Percentiles rank a stretch among this genome's conserved stretches.
phyloP scores from a whole-genome alignment of 352 stramenopile species.

The Pythium brachiatum region DNA sequence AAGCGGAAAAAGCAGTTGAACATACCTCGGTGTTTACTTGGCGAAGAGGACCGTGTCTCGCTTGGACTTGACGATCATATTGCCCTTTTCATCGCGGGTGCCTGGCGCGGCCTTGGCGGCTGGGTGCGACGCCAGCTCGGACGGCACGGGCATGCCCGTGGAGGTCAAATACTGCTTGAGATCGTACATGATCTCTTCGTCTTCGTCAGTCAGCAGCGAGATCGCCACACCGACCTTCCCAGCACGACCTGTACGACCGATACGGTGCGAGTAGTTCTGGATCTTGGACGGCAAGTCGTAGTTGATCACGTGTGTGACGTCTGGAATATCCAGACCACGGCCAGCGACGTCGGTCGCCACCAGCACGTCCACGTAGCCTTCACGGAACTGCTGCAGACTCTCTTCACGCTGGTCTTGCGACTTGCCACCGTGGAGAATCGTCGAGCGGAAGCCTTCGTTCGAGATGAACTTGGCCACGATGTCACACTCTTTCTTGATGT shows the following conservation, averaged over 20 bases:
- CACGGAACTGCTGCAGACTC: slow-evolving; percentile 88
- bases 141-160: slow-evolving; percentile 93
- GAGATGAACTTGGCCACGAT: slow-evolving; percentile 93
- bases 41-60: slow-evolving; percentile 87
- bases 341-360: slow-evolving; percentile 94
- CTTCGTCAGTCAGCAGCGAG: slow-evolving; percentile 97
- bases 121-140: slow-evolving; percentile 92
- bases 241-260: slow-evolving; percentile 97
- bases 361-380: slow-evolving; percentile 87
- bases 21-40: slow-evolving; percentile 39
- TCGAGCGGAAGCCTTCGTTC: slow-evolving; percentile 85
- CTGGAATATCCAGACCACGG: slow-evolving; percentile 97
- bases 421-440: slow-evolving; percentile 97
- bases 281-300: slow-evolving; percentile 98
- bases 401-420: slow-evolving; percentile 95
- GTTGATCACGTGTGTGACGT: slow-evolving; percentile 99
- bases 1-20: slow-evolving; percentile 9
- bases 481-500: slow-evolving; percentile 98
- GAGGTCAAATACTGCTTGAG: slow-evolving; percentile 96
- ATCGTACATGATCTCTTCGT: slow-evolving; percentile 97
- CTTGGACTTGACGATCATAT: slow-evolving; percentile 85
- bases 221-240: slow-evolving; percentile 97
- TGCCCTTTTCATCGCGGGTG: slow-evolving; percentile 81
- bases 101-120: slow-evolving; percentile 87
- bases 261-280: slow-evolving; percentile 98